phyloP scores from a whole-genome alignment of 768 basidiomycete genomes.

The Baorangia bicolor region DNA sequence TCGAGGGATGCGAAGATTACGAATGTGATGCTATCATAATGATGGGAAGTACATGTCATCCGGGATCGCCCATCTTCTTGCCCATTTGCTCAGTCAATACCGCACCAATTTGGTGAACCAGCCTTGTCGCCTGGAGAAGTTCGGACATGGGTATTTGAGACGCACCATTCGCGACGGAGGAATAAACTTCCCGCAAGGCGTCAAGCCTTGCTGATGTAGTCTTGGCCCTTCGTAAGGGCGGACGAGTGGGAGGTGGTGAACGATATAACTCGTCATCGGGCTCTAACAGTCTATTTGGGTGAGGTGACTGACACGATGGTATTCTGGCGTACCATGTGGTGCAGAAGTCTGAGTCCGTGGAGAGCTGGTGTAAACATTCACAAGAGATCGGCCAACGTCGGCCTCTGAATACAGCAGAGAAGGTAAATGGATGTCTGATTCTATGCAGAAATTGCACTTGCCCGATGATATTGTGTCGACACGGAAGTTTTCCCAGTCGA shows the following conservation, averaged over 20 bases:
- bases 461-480: slow-evolving; percentile 22
- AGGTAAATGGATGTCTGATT: not conserved
- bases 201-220: slow-evolving; percentile 44
- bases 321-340: slow-evolving; percentile 9
- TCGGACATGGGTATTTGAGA: slow-evolving; percentile 53
- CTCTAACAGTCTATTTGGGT: not conserved
- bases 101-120: slow-evolving; percentile 47
- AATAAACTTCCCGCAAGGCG: slow-evolving; percentile 43
- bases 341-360: not conserved
- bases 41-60: slow-evolving; percentile 3
- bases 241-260: slow-evolving; percentile 1
- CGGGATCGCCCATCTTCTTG: slow-evolving; percentile 30
- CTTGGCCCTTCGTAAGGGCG: slow-evolving; percentile 37
- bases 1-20: slow-evolving; percentile 30
- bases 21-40: slow-evolving; percentile 42
- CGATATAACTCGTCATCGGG: not conserved
- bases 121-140: slow-evolving; percentile 43
- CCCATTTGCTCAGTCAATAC: slow-evolving; percentile 46
- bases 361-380: slow-evolving; percentile 7
- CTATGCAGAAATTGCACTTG: not conserved
- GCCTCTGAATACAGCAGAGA: slow-evolving; percentile 11
- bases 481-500: slow-evolving; percentile 34
- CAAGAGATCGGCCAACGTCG: slow-evolving; percentile 24
- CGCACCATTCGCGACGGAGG: slow-evolving; percentile 39
- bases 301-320: not conserved